These are phyloP conservation scores for Calendula officinalis DNA, from an alignment of 129 eudicot genomes.

Conservation along the genomic window DNA sequence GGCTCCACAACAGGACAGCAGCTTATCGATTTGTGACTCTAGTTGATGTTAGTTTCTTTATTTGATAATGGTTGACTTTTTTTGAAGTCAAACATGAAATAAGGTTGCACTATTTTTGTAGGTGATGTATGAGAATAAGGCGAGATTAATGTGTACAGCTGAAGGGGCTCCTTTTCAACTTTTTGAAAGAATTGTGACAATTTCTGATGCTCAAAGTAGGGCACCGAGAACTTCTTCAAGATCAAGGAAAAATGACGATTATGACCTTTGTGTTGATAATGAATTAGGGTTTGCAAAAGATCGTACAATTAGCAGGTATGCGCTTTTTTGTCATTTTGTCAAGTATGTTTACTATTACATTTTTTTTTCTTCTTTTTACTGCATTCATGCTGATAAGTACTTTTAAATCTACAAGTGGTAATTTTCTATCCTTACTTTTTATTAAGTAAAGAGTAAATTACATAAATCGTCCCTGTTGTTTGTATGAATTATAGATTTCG, in stretches of 20 bases:
- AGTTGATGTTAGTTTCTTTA: constrained; percentile 76
- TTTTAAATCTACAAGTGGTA: too few species aligned
- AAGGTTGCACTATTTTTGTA: not conserved
- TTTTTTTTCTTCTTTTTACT: too few species aligned
- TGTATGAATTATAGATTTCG: too few species aligned
- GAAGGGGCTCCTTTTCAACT: constrained; percentile 75
- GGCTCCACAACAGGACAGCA: constrained; percentile 85
- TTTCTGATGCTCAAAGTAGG: constrained; percentile 70
- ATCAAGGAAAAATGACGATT: constrained; percentile 70
- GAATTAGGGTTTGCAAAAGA: constrained; percentile 86
- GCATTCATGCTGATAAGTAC: too few species aligned
- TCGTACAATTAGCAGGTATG: constrained; percentile 86
- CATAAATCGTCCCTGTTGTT: too few species aligned
- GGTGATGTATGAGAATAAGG: constrained; percentile 92
- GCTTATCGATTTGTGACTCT: constrained; percentile 92
- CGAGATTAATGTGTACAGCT: constrained; percentile 71
- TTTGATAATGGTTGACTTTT: not conserved
- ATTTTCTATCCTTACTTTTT: too few species aligned
- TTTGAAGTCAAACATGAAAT: not conserved
- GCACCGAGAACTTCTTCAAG: constrained; percentile 84
- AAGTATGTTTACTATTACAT: not conserved
- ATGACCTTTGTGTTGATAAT: constrained; percentile 84
- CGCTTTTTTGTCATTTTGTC: not conserved
- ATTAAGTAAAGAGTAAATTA: too few species aligned
- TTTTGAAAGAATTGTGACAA: constrained; percentile 67